Evolutionary conservation across 768 basidiomycete genomes (phyloP).

Genomic region (Tephrocybe sp.): DNA sequence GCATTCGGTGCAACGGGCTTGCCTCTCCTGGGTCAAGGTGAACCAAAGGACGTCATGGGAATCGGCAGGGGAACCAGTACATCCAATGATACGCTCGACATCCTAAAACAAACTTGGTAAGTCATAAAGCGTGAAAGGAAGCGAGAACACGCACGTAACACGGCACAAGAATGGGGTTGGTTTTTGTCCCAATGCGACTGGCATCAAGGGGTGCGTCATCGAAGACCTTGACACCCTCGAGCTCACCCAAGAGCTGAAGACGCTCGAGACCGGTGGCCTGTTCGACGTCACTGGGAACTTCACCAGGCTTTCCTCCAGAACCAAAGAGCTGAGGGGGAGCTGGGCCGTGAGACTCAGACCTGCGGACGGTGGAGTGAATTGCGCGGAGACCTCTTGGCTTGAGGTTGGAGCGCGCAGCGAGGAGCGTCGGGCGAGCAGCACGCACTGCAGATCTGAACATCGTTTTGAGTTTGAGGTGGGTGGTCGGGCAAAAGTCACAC

Average conservation of each 20-base stretch:
- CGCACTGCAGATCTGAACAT: slow-evolving; percentile 47
- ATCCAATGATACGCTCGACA: slow-evolving; percentile 82
- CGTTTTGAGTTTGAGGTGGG: slow-evolving; percentile 22
- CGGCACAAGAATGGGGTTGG: slow-evolving; percentile 83
- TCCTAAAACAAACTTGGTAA: slow-evolving; percentile 47
- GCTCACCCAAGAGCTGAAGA: slow-evolving; percentile 85
- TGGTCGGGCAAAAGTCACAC: slow-evolving; percentile 12
- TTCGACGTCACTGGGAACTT: slow-evolving; percentile 79
- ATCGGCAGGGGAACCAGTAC: slow-evolving; percentile 93
- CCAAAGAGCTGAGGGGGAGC: slow-evolving; percentile 69
- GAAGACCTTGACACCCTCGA: slow-evolving; percentile 88
- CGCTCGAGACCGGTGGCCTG: slow-evolving; percentile 98
- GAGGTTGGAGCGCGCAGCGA: slow-evolving; percentile 34
- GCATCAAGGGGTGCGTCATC: slow-evolving; percentile 84
- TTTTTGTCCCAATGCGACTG: slow-evolving; percentile 82
- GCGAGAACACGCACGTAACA: slow-evolving; percentile 64
- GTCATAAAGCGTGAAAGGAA: background rate
- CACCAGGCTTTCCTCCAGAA: slow-evolving; percentile 66
- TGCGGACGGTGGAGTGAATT: slow-evolving; percentile 55
- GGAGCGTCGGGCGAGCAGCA: slow-evolving; percentile 40
- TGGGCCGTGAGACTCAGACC: slow-evolving; percentile 50
- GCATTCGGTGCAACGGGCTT: slow-evolving; percentile 86
- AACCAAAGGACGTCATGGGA: slow-evolving; percentile 95
- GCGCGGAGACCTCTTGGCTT: slow-evolving; percentile 43
- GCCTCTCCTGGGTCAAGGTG: slow-evolving; percentile 58